phyloP scores from a whole-genome alignment of 1,284 basidiomycete genomes.

The Agroathelia rolfsii region DNA sequence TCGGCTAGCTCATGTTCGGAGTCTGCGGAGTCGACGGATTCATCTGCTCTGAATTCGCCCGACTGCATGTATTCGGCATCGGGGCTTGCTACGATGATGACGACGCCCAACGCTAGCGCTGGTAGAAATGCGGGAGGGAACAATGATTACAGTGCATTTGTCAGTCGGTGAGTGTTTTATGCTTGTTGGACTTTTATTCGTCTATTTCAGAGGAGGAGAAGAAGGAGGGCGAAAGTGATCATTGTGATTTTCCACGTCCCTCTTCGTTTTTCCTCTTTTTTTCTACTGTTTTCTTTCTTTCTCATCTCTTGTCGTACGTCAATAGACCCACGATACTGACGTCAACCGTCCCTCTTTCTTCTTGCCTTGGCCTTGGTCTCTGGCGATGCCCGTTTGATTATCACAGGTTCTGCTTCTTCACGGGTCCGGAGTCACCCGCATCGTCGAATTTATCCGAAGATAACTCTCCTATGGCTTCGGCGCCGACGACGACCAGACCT shows the following conservation, averaged over 20 bases:
- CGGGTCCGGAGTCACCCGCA: constrained; percentile 40
- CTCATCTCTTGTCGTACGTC: neutral
- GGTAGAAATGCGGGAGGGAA: constrained; percentile 13
- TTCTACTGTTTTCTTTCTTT: constrained; percentile 9
- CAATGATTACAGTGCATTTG: constrained; percentile 46
- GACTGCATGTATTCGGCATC: constrained; percentile 30
- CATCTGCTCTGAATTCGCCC: constrained; percentile 32
- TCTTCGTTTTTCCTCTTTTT: no score
- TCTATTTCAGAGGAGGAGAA: no score
- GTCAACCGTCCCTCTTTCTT: no score
- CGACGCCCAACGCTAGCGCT: constrained; percentile 17
- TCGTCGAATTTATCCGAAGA: constrained; percentile 1
- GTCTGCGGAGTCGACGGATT: constrained; percentile 47
- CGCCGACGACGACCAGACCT: no score
- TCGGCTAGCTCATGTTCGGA: constrained; percentile 6
- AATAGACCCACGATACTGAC: no score
- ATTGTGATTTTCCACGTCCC: no score
- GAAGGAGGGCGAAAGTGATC: no score
- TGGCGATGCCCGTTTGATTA: constrained; percentile 5
- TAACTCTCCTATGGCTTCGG: neutral
- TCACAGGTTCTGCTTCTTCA: constrained; percentile 68
- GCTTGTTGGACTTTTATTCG: no score
- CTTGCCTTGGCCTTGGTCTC: no score
- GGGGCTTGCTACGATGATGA: constrained; percentile 20
- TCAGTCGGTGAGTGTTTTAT: constrained; percentile 44